Percentiles rank a stretch among this genome's conserved stretches.
phyloP scores from a whole-genome alignment of 345 rosid species.

The Clausena lansium region DNA sequence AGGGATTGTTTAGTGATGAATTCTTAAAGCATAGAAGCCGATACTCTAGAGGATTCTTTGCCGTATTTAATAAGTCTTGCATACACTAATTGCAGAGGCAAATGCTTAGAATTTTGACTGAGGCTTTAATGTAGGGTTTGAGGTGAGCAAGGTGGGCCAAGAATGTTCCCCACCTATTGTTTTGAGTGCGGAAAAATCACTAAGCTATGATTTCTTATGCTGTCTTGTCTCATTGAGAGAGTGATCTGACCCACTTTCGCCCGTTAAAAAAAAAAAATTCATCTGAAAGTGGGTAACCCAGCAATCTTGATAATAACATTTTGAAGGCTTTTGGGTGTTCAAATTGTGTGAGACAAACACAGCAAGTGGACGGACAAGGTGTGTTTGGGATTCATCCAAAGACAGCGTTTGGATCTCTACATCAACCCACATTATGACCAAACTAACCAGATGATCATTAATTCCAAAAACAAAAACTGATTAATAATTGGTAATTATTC shows the following conservation, averaged over 20 bases:
- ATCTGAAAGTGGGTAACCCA: slow-evolving; percentile 28
- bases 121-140: slow-evolving; percentile 37
- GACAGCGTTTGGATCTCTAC: slow-evolving; percentile 16
- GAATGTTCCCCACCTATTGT: slow-evolving; percentile 44
- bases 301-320: slow-evolving; percentile 20
- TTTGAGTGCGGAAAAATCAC: slow-evolving; percentile 24
- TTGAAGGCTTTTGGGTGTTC: slow-evolving; percentile 20
- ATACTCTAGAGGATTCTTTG: slow-evolving; percentile 14
- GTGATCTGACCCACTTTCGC: slow-evolving; percentile 31
- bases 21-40: slow-evolving; percentile 6
- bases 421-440: not conserved
- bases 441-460: not conserved
- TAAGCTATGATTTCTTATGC: slow-evolving; percentile 28
- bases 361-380: slow-evolving; percentile 22
- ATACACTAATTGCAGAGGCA: slow-evolving; percentile 19
- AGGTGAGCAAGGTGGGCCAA: slow-evolving; percentile 46
- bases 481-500: not conserved
- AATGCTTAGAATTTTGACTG: slow-evolving; percentile 30
- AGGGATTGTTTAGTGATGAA: not conserved
- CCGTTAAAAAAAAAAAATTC: slow-evolving; percentile 17
- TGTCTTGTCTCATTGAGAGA: slow-evolving; percentile 32
- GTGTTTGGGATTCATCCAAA: slow-evolving; percentile 13
- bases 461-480: not conserved
- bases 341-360: slow-evolving; percentile 16
- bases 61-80: slow-evolving; percentile 15